These are phyloP conservation scores for Fusarium coicis DNA, from an alignment of 2,329 filamentous ascomycete species.

Conservation along the genomic window DNA sequence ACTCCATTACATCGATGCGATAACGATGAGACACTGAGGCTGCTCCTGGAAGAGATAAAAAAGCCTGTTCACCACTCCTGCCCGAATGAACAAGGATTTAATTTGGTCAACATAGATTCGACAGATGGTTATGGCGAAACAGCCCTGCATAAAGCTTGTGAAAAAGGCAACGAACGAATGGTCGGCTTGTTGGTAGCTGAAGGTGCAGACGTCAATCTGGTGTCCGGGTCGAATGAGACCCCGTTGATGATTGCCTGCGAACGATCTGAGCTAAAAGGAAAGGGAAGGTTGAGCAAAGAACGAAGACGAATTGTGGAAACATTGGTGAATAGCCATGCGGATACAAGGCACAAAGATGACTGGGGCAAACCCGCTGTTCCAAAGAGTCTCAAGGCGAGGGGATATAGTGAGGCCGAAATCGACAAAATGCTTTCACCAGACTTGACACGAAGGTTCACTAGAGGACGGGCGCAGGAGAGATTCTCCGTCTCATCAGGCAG, in stretches of 20 bases:
- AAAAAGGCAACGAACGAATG: slow-evolving; percentile 6
- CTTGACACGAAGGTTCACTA: not conserved
- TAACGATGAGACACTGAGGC: not conserved
- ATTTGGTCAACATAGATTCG: not conserved
- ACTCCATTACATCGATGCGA: slow-evolving; percentile 17
- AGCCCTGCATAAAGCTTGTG: slow-evolving; percentile 16
- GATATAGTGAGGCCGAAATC: slow-evolving; percentile 2
- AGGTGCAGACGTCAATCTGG: slow-evolving; percentile 8
- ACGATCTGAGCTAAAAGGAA: not conserved
- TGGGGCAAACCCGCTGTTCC: slow-evolving; percentile 1
- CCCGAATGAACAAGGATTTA: not conserved
- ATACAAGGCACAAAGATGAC: not conserved
- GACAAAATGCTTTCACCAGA: slow-evolving; percentile 14
- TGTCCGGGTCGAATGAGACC: slow-evolving; percentile 1
- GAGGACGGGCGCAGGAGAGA: not conserved
- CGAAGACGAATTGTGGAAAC: not conserved
- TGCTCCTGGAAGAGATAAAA: slow-evolving; percentile 16
- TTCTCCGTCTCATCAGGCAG: not conserved
- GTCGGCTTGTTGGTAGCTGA: slow-evolving; percentile 13
- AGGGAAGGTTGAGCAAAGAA: not conserved
- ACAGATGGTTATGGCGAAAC: slow-evolving; percentile 10
- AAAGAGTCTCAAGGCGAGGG: slow-evolving; percentile 5
- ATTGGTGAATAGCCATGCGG: not conserved
- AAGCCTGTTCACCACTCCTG: slow-evolving; percentile 1
- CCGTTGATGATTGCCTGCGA: slow-evolving; percentile 9